phyloP scores from a whole-genome alignment of 164 flowering plant species.

The Buxus sempervirens region DNA sequence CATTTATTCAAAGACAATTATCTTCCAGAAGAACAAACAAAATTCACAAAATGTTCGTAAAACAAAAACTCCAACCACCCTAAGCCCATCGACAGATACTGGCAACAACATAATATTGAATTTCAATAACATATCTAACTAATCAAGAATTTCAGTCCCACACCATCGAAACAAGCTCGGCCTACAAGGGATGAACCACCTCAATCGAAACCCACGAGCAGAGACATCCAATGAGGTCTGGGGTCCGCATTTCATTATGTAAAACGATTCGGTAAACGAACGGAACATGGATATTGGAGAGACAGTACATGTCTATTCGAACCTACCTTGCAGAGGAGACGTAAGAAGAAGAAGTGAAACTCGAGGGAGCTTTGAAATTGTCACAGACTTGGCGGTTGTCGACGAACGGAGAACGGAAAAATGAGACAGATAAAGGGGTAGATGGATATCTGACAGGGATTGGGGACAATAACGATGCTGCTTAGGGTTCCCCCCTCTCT shows the following conservation, averaged over 20 bases:
- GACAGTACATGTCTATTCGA: neutral
- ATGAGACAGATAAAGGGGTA: neutral
- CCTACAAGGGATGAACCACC: neutral
- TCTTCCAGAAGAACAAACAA: neutral
- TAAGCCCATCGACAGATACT: too few species aligned
- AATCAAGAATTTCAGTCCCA: neutral
- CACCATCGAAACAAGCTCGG: neutral
- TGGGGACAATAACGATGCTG: too few species aligned
- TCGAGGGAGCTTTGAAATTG: neutral
- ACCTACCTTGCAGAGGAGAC: too few species aligned
- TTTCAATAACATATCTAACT: neutral
- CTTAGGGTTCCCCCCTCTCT: too few species aligned
- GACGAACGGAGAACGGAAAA: constrained; percentile 19
- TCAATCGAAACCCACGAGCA: neutral
- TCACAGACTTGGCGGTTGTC: constrained; percentile 20
- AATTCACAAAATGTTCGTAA: neutral
- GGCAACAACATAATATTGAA: neutral
- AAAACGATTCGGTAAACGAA: neutral
- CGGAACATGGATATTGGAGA: neutral
- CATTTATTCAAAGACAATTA: neutral
- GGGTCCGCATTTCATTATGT: neutral
- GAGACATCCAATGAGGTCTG: neutral
- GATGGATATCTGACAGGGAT: too few species aligned
- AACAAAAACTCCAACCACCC: neutral
- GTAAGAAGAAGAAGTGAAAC: neutral